Evolutionary conservation across 495 filamentous ascomycete genomes (phyloP).

Genomic region (Annulohypoxylon moriforme): DNA sequence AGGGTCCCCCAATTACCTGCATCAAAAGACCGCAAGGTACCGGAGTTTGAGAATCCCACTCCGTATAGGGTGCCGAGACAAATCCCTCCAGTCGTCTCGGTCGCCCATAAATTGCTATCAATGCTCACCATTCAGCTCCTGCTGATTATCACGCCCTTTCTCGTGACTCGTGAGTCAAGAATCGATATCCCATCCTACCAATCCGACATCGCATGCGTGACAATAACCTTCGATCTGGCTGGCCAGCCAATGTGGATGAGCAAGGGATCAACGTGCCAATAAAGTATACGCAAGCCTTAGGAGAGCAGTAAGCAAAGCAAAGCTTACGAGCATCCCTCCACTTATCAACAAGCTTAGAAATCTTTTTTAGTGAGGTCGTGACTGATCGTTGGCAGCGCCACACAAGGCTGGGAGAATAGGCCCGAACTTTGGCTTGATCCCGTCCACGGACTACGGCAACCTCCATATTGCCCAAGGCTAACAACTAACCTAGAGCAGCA

Average conservation of each 20-base stretch:
- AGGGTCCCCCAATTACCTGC: slow-evolving; percentile 37
- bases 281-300: slow-evolving; percentile 34
- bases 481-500: slow-evolving; percentile 29
- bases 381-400: slow-evolving; percentile 30
- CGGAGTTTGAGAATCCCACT: slow-evolving; percentile 34
- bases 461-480: slow-evolving; percentile 10
- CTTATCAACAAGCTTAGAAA: slow-evolving; percentile 24
- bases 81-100: neutral
- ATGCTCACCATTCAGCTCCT: slow-evolving; percentile 34
- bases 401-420: slow-evolving; percentile 44
- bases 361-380: slow-evolving; percentile 23
- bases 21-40: slow-evolving; percentile 31
- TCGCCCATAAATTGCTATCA: slow-evolving; percentile 42
- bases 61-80: slow-evolving; percentile 32
- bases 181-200: slow-evolving; percentile 12
- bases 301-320: slow-evolving; percentile 38
- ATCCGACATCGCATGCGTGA: slow-evolving; percentile 42
- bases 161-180: slow-evolving; percentile 35
- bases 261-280: slow-evolving; percentile 41
- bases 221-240: slow-evolving; percentile 34
- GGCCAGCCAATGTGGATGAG: slow-evolving; percentile 42
- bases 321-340: slow-evolving; percentile 26
- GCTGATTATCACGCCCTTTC: slow-evolving; percentile 38
- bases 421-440: slow-evolving; percentile 30
- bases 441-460: neutral